Evolutionary conservation across 2,329 filamentous ascomycete species (phyloP), one percentile per base, ranked within the genome.

Genomic region (Pseudogymnoascus sp.): DNA sequence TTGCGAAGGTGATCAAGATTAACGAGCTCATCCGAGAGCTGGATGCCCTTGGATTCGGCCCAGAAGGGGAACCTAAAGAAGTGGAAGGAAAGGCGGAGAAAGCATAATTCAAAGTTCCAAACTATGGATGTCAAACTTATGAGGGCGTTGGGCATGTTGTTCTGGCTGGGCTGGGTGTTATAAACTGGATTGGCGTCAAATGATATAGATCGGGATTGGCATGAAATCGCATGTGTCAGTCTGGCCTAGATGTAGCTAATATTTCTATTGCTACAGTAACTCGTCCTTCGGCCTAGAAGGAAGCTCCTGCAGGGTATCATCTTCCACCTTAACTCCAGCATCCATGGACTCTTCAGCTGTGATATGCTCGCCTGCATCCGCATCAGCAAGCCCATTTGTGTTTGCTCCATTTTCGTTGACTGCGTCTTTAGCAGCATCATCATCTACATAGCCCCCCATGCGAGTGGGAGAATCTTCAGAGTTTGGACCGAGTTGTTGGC

Each of bases 1-100:
- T 97, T 66, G 92, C 93, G 69, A 99, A 99, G 78, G 90, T 99
- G 61, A 95, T 96, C 74, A 96, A 94, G 76, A 96, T 99, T 73
- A 91, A 90, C 65, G 94, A 99, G 77, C 82, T 99, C 59, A 87
- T 97, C 63, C 84, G 92, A 10, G 92, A 97, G 73, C 77, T 99
- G 62, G 90, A 95, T 69, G 82, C 84, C 2, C 79, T 99, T 29
- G 93, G 93, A 0, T 91, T 97, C 65, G 88, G 95, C 73, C 76
- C 83, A 0, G 88, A 95, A 8, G 90, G 87, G 2, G 88, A 92
- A 64, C 82, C 80, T 68, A 81, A 82, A 68, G 70, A 40, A n/a
- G 66, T 65, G 21, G 60, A 58, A 45, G 52, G 15, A 25, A 61
- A 58, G 59, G 40, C 55, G 25, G 39, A 27, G 31, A 35, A 62